These are phyloP conservation scores for Lodderomyces jiufengensis DNA, from an alignment of 1,139 yeast genomes.

Conservation along the genomic window DNA sequence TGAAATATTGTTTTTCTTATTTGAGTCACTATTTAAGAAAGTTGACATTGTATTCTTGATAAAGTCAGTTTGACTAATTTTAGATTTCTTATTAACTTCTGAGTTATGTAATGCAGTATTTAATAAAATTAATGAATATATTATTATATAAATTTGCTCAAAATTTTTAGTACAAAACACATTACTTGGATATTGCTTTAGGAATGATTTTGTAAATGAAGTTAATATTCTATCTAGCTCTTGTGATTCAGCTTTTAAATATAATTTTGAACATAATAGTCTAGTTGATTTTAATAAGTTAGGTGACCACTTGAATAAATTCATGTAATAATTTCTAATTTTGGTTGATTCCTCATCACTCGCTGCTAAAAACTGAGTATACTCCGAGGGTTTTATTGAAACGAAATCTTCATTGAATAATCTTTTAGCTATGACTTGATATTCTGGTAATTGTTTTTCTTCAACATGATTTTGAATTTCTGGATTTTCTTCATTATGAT, in stretches of 20 bases:
- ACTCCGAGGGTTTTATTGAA: constrained; percentile 45
- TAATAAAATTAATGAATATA: constrained; percentile 69
- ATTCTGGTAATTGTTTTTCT: constrained; percentile 3
- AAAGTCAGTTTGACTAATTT: constrained; percentile 47
- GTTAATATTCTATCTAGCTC: constrained; percentile 74
- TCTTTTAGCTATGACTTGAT: constrained; percentile 11
- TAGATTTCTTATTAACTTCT: constrained; percentile 38
- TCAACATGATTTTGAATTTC: not conserved
- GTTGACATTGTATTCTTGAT: constrained; percentile 54
- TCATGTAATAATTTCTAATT: constrained; percentile 46
- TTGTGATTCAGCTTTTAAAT: constrained; percentile 80
- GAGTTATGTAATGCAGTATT: constrained; percentile 66
- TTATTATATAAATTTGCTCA: constrained; percentile 66
- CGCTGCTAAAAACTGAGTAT: constrained; percentile 44
- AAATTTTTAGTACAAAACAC: constrained; percentile 50
- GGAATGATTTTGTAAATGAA: constrained; percentile 67
- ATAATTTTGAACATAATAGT: constrained; percentile 58
- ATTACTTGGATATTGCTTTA: constrained; percentile 46
- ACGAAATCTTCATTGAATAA: constrained; percentile 10
- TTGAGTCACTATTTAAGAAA: constrained; percentile 35
- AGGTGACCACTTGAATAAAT: constrained; percentile 46
- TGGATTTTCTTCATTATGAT: too few relatives aligned
- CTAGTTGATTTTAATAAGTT: constrained; percentile 56
- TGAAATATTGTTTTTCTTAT: constrained; percentile 23
- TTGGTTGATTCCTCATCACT: constrained; percentile 39